phyloP scores from a whole-genome alignment of 495 filamentous ascomycete genomes.

The Trypethelium eluteriae region DNA sequence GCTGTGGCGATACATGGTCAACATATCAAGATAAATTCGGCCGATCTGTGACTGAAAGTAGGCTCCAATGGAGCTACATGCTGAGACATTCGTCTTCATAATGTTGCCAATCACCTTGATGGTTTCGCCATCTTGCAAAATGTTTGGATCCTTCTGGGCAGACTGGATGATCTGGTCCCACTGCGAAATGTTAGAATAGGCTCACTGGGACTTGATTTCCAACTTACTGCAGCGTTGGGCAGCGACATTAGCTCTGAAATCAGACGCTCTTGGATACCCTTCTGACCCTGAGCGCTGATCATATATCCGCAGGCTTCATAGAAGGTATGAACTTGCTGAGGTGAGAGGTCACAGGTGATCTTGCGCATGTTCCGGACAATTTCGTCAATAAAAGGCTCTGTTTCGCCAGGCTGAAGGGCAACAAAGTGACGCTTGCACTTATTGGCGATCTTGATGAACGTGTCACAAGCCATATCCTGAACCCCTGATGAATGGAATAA shows the following conservation, averaged over 20 bases:
- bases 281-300: conserved; percentile 95
- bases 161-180: conserved; percentile 89
- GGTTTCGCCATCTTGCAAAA: conserved; percentile 82
- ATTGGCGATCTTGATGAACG: conserved; percentile 99
- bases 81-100: conserved; percentile 99
- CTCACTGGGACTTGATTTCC: not conserved
- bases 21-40: conserved; percentile 95
- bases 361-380: conserved; percentile 91
- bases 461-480: conserved; percentile 99
- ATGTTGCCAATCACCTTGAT: conserved; percentile 99
- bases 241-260: conserved; percentile 87
- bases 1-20: conserved; percentile 96
- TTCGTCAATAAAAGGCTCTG: conserved; percentile 95
- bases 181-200: conserved; percentile 29
- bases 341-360: conserved; percentile 89
- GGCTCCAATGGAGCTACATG: conserved; percentile 86
- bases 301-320: conserved; percentile 99
- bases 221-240: conserved; percentile 68
- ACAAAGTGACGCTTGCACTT: conserved; percentile 98
- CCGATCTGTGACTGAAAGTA: conserved; percentile 99
- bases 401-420: conserved; percentile 87
- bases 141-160: conserved; percentile 71
- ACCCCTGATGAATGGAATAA: conserved; percentile 55
- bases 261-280: conserved; percentile 78
- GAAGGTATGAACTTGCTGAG: conserved; percentile 97